Conservation (phyloP, 1,284 basidiomycete genomes). For the Ganoderma leucocontextum region DNA sequence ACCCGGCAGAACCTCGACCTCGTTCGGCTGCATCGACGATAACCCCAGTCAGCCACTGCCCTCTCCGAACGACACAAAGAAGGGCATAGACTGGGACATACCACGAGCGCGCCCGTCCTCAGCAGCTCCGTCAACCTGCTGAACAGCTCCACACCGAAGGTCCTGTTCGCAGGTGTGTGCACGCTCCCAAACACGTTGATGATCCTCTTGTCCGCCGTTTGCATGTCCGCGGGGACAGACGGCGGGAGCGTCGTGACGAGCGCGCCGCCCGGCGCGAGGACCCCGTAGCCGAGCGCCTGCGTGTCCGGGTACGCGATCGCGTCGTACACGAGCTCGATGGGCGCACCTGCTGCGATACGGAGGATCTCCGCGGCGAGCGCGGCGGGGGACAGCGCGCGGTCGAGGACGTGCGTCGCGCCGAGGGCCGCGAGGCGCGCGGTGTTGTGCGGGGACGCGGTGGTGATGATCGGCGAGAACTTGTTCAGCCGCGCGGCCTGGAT, state of each 20-base stretch:
- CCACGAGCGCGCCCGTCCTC: background rate
- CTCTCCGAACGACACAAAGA: background rate
- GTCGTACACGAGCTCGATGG: slow-evolving; percentile 39
- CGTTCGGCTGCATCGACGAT: background rate
- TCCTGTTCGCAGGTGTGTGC: background rate
- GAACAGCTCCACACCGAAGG: background rate
- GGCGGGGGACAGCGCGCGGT: slow-evolving; percentile 36
- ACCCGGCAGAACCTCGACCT: background rate
- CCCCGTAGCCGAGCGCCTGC: slow-evolving; percentile 34
- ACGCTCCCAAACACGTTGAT: background rate
- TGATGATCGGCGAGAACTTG: slow-evolving; percentile 46
- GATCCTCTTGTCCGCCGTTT: background rate
- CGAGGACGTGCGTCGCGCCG: slow-evolving; percentile 49
- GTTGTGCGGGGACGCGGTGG: slow-evolving; percentile 46
- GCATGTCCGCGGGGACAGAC: background rate
- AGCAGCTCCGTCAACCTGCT: background rate
- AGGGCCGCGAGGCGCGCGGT: slow-evolving; percentile 41
- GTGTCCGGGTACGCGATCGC: slow-evolving; percentile 34
- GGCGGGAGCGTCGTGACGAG: slow-evolving; percentile 27
- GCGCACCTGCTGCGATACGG: slow-evolving; percentile 29
- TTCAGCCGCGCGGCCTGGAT: slow-evolving; percentile 47
- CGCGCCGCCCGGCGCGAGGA: slow-evolving; percentile 38
- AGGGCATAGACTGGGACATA: background rate
- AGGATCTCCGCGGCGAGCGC: slow-evolving; percentile 31
- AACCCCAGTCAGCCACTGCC: background rate